Base-by-base conservation (phyloP, 31 red algal species). In the Asparagopsis taxiformis region DNA sequence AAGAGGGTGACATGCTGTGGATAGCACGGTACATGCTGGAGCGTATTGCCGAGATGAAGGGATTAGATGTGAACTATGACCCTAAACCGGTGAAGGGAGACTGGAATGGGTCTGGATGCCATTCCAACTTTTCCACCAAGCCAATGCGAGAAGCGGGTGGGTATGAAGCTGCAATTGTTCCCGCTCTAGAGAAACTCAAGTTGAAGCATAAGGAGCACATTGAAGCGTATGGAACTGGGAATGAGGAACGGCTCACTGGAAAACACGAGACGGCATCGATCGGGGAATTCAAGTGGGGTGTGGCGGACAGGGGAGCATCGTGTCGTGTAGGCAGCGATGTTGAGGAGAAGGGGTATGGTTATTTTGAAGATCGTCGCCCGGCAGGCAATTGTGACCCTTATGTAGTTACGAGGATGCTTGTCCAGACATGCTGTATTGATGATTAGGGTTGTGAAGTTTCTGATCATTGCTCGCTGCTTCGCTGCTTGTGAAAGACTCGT, bases 111-210 rank as follows among this genome's bases (percentile, higher is more conserved):
- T 95, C 97, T 33, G 97, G 97, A 3, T 70, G 57, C 22, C 97
- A 99, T 48, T 55, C 88, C 51, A 99, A 99, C 87, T 99, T 99
- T 72, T 99, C 97, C 32, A 99, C 91, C 23, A 71, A 92, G 70
- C 61, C 76, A 6, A 95, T 95, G 88, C 84, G 91, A 41, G 82
- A 93, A 36, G 44, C 60, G 24, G 91, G 96, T 11, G 96, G 96
- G 19, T 88, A 80, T 52, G 65, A 91, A 34, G 58, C 51, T 0
- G 50, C 56, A 25, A 85, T 88, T 54, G 70, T 70, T 33, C 89
- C 80, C 22, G 88, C 80, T 11, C 22, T 92, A 13, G 88, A 97
- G 39, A 74, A 81, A 54, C 80, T 97, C 22, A n/a, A 34, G 21
- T 33, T 62, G 37, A 92, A 92, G 75, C 87, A 92, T 61, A 77